These are phyloP conservation scores for Carex arenaria DNA, from an alignment of 202 grass and related monocot species.

Conservation along the genomic window DNA sequence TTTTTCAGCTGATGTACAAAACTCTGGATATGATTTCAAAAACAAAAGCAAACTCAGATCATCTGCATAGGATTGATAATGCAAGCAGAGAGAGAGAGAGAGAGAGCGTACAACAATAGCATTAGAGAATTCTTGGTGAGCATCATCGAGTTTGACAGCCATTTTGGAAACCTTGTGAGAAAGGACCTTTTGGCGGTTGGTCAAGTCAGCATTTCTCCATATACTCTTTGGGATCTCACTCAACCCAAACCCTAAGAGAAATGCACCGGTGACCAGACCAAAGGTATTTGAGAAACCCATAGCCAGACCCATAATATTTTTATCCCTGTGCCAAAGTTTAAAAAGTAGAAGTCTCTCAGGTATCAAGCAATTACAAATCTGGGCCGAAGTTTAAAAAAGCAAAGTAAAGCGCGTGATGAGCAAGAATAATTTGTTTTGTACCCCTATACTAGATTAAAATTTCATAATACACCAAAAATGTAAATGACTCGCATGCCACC, in stretches of 20 bases:
- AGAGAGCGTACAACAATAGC: constrained; percentile 82
- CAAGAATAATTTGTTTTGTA: not conserved
- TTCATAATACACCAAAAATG: not conserved
- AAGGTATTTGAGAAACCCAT: constrained; percentile 99
- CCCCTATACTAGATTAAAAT: not conserved
- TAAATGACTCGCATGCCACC: not conserved
- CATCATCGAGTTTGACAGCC: constrained; percentile 93
- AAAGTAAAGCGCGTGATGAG: not conserved
- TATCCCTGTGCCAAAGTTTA: constrained; percentile 50
- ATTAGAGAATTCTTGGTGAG: constrained; percentile 98
- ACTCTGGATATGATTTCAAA: not conserved
- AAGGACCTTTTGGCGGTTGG: constrained; percentile 85
- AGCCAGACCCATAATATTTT: constrained; percentile 83
- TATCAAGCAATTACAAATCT: not conserved
- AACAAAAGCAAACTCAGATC: not conserved
- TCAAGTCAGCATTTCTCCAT: constrained; percentile 94
- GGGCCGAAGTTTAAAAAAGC: constrained; percentile 10
- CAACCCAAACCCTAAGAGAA: constrained; percentile 99
- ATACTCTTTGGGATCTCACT: constrained; percentile 98
- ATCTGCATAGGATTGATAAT: not conserved
- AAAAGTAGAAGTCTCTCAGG: not conserved
- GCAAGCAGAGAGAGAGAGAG: not conserved
- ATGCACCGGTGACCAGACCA: constrained; percentile 95
- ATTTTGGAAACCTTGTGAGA: constrained; percentile 92
- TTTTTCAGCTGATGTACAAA: not conserved